Evolutionary conservation across 1,284 basidiomycete species (phyloP).

Genomic region (Coniferiporia weirii): DNA sequence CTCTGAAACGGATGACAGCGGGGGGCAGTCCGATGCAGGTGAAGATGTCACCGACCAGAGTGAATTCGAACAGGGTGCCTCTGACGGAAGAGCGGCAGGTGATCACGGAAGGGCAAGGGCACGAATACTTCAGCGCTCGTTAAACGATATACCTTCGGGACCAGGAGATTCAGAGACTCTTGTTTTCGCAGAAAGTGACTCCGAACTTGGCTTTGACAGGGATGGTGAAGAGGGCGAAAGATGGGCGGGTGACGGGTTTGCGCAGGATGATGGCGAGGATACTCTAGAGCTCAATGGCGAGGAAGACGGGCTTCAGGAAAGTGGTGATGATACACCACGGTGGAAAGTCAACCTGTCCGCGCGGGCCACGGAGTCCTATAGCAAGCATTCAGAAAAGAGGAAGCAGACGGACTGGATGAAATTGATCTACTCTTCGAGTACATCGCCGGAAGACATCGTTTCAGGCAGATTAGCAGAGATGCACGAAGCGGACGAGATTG

Average conservation of each 20-base stretch:
- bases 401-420: constrained; percentile 71
- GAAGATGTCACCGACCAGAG: constrained; percentile 27
- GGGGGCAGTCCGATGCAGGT: constrained; percentile 23
- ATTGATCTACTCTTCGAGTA: constrained; percentile 74
- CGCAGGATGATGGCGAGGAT: not conserved
- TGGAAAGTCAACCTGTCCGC: constrained; percentile 78
- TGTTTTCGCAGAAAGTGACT: constrained; percentile 78
- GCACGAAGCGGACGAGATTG: constrained; percentile 25
- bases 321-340: constrained; percentile 36
- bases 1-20: constrained; percentile 23
- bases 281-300: constrained; percentile 28
- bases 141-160: constrained; percentile 30
- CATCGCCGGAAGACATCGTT: constrained; percentile 71
- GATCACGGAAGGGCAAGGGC: constrained; percentile 40
- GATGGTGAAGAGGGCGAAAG: constrained; percentile 27
- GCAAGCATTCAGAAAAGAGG: constrained; percentile 37
- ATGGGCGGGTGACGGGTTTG: not conserved
- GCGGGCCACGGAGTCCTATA: constrained; percentile 44
- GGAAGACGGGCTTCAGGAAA: constrained; percentile 34
- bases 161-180: constrained; percentile 38
- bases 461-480: constrained; percentile 36
- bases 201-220: constrained; percentile 50
- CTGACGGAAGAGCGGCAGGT: constrained; percentile 17
- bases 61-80: constrained; percentile 26
- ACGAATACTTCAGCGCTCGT: constrained; percentile 42